Conservation (phyloP, 306 rosid species). For the Castanea mollissima region DNA sequence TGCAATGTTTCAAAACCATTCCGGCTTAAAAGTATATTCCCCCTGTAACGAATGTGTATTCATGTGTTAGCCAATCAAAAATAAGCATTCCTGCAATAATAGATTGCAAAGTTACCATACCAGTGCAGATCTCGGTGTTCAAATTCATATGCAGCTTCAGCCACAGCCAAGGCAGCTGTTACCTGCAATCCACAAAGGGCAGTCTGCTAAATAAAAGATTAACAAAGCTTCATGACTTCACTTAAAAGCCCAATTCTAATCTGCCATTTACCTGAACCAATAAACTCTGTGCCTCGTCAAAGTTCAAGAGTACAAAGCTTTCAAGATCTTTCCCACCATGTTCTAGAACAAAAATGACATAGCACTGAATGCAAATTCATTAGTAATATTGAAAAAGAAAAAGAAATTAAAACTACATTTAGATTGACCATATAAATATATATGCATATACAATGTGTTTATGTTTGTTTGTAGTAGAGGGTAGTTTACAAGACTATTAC, state of each 20-base stretch:
- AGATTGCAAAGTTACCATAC: constrained; percentile 38
- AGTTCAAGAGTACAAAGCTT: constrained; percentile 73
- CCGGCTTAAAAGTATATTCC: constrained; percentile 78
- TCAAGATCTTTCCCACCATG: constrained; percentile 96
- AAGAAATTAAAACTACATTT: background rate
- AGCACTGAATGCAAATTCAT: constrained; percentile 50
- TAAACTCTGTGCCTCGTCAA: constrained; percentile 67
- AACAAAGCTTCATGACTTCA: constrained; percentile 24
- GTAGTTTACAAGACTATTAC: constrained; percentile 9
- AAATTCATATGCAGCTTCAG: constrained; percentile 90
- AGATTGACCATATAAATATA: background rate
- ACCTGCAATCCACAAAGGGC: constrained; percentile 50
- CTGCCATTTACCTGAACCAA: constrained; percentile 66
- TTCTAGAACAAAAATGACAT: constrained; percentile 63
- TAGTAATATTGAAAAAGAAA: constrained; percentile 13
- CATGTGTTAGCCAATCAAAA: constrained; percentile 22
- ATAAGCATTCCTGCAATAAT: constrained; percentile 5
- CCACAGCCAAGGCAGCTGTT: constrained; percentile 83
- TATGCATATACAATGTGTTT: background rate
- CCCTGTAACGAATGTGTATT: constrained; percentile 52
- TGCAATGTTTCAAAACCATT: constrained; percentile 55
- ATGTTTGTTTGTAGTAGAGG: background rate
- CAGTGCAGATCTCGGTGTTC: constrained; percentile 99
- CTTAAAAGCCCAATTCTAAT: background rate
- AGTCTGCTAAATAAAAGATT: constrained; percentile 4